A percentile compares a stretch with the other conserved stretches of the same genome.
phyloP scores from a whole-genome alignment of 805 yeast genomes.

The Myxozyma kluyveri region DNA sequence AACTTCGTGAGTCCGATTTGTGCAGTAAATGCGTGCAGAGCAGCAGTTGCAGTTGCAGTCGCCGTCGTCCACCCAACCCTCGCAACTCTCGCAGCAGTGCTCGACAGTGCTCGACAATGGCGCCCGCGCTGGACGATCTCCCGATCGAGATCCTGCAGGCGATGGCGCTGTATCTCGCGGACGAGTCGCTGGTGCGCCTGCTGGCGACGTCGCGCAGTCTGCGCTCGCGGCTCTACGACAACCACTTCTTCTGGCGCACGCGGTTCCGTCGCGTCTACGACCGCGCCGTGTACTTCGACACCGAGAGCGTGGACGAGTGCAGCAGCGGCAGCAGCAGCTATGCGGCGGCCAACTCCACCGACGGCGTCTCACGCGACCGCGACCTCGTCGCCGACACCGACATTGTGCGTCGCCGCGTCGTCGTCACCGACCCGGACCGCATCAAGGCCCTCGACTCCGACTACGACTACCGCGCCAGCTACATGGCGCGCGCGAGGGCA shows the following conservation, averaged over 20 bases:
- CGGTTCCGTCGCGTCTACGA: conserved; percentile 17
- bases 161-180: conserved; percentile 18
- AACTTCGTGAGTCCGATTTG: too few relatives aligned
- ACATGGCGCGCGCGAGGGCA: conserved; percentile 10
- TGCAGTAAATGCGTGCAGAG: too few relatives aligned
- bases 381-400: background rate
- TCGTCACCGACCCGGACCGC: background rate
- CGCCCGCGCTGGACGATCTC: conserved; percentile 10
- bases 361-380: background rate
- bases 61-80: too few relatives aligned
- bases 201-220: conserved; percentile 7
- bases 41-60: too few relatives aligned
- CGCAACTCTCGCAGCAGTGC: too few relatives aligned
- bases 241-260: conserved; percentile 21
- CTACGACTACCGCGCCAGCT: conserved; percentile 18
- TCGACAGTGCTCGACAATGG: too few relatives aligned
- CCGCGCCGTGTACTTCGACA: conserved; percentile 10
- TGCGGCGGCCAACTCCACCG: background rate
- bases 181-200: conserved; percentile 7
- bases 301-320: background rate
- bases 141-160: conserved; percentile 24
- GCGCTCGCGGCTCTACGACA: conserved; percentile 2
- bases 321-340: background rate
- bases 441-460: background rate
- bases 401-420: background rate